Evolutionary conservation across 225 moss, liverwort and hornwort genomes (phyloP).

Genomic region (Pleurozium schreberi): DNA sequence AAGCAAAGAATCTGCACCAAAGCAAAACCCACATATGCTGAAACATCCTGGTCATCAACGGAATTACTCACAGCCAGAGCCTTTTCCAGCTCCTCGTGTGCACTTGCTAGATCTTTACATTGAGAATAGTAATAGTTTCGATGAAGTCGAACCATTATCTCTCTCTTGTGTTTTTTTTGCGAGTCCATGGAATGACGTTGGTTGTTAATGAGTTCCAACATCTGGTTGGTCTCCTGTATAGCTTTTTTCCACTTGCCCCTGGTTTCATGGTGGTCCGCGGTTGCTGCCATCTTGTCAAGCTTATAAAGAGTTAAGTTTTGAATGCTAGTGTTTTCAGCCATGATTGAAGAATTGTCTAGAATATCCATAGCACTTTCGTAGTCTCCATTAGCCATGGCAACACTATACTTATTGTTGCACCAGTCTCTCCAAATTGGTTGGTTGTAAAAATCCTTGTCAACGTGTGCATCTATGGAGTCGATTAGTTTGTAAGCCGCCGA

Average conservation of each 20-base stretch:
- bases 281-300: too few species aligned
- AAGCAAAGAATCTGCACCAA: neutral
- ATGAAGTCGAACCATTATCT: neutral
- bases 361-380: neutral
- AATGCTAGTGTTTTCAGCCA: too few species aligned
- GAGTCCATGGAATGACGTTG: neutral
- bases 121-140: too few species aligned
- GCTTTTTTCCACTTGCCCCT: neutral
- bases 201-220: neutral
- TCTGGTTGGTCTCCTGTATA: neutral
- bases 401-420: neutral
- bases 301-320: too few species aligned
- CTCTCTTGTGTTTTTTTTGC: neutral
- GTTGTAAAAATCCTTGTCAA: neutral
- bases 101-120: too few species aligned
- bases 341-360: neutral
- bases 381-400: neutral
- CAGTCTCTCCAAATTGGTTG: neutral
- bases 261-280: too few species aligned
- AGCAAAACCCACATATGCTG: neutral
- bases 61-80: too few species aligned
- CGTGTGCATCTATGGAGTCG: neutral
- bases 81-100: too few species aligned
- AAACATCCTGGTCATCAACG: neutral
- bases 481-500: neutral